Conservation (phyloP, 805 yeast species). For the Ogataea philodendri region DNA sequence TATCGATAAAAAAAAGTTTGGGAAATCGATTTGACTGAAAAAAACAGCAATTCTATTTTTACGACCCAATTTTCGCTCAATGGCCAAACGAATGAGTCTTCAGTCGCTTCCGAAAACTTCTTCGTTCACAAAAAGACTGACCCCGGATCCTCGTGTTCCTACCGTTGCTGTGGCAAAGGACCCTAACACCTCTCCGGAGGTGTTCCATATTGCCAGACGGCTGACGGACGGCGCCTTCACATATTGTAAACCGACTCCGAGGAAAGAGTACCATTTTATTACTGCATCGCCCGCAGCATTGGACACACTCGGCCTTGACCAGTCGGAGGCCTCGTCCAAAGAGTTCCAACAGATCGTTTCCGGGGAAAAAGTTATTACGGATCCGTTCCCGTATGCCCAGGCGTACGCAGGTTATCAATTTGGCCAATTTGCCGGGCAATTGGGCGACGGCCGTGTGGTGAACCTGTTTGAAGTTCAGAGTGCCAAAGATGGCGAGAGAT, state of each 20-base stretch:
- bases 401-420: constrained; percentile 97
- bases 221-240: constrained; percentile 66
- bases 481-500: constrained; percentile 38
- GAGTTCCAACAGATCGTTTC: constrained; percentile 52
- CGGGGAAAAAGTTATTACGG: constrained; percentile 49
- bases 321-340: constrained; percentile 22
- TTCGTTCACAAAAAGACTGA: constrained; percentile 27
- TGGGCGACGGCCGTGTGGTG: constrained; percentile 93
- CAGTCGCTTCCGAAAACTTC: constrained; percentile 30
- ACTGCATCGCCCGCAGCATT: constrained; percentile 61
- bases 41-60: not conserved
- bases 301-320: constrained; percentile 58
- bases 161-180: constrained; percentile 27
- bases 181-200: constrained; percentile 29
- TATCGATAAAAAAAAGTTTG: no score
- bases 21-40: not conserved
- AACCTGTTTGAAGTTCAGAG: constrained; percentile 72
- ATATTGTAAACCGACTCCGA: constrained; percentile 64
- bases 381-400: constrained; percentile 74
- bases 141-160: constrained; percentile 33
- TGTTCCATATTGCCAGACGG: constrained; percentile 51
- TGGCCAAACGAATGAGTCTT: constrained; percentile 17
- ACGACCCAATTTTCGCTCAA: not conserved
- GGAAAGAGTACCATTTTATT: constrained; percentile 53
- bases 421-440: constrained; percentile 94